Conservation (phyloP, 2,329 filamentous ascomycete species). For the Neocatenulostroma microsporum region DNA sequence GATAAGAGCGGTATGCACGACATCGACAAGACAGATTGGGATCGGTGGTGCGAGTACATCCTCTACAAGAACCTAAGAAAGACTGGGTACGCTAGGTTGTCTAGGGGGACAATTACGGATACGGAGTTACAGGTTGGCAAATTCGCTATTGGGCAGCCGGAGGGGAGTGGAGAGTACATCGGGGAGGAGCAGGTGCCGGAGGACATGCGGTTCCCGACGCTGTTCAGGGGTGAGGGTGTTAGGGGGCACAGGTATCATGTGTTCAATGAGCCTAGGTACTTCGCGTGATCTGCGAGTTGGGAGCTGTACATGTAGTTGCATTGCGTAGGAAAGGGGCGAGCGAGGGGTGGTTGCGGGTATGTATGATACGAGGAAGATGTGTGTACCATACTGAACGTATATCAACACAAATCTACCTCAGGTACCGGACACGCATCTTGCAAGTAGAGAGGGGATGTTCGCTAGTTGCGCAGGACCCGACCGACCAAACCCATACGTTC, state of each 20-base stretch:
- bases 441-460: no score
- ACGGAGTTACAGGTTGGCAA: slow-evolving; percentile 94
- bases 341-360: no score
- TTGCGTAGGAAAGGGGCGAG: no score
- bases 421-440: no score
- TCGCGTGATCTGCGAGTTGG: no score
- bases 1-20: slow-evolving; percentile 85
- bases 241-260: slow-evolving; percentile 90
- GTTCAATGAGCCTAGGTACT: slow-evolving; percentile 80
- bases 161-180: slow-evolving; percentile 57
- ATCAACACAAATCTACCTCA: no score
- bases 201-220: slow-evolving; percentile 71
- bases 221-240: slow-evolving; percentile 80
- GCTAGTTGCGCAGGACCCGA: no score
- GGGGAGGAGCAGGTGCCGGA: slow-evolving; percentile 66
- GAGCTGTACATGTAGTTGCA: no score
- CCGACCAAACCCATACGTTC: no score
- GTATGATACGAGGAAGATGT: no score
- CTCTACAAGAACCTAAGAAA: slow-evolving; percentile 82
- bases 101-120: slow-evolving; percentile 85
- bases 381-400: no score
- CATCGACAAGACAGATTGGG: slow-evolving; percentile 87
- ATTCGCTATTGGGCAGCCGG: slow-evolving; percentile 70
- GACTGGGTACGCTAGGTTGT: slow-evolving; percentile 83
- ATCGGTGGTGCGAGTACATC: slow-evolving; percentile 98